These are phyloP conservation scores for Plantago coronopus DNA, from an alignment of 305 asterid genomes.

Conservation along the genomic window DNA sequence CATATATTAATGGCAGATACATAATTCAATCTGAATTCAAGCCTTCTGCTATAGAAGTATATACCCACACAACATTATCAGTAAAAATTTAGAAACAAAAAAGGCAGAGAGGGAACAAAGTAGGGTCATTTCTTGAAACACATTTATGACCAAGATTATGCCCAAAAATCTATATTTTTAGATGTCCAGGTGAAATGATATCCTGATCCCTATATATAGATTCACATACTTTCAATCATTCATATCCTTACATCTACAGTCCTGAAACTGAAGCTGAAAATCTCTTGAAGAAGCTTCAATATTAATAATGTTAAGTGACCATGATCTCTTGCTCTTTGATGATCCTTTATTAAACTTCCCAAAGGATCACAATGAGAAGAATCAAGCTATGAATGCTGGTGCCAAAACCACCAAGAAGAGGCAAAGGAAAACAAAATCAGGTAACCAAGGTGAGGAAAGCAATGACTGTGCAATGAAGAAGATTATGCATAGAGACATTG, in stretches of 20 bases:
- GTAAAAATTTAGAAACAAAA: neutral
- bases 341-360: slow-evolving; percentile 2
- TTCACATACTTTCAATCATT: neutral
- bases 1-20: no score
- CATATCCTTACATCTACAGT: neutral
- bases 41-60: no score
- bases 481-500: slow-evolving; percentile 51
- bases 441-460: slow-evolving; percentile 3
- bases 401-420: slow-evolving; percentile 17
- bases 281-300: neutral
- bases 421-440: slow-evolving; percentile 14
- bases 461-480: slow-evolving; percentile 27
- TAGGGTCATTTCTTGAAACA: slow-evolving; percentile 15
- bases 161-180: slow-evolving; percentile 1
- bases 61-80: no score
- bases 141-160: neutral
- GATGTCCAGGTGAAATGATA: neutral
- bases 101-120: neutral
- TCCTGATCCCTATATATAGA: neutral
- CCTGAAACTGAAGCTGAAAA: neutral
- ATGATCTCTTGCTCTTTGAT: slow-evolving; percentile 3
- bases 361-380: neutral
- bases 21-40: no score
- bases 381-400: neutral
- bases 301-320: slow-evolving; percentile 1